Percentiles rank a stretch among this genome's conserved stretches.
These are phyloP conservation scores for Candida chilensis DNA, from an alignment of 805 yeast genomes.

Conservation along the genomic window DNA sequence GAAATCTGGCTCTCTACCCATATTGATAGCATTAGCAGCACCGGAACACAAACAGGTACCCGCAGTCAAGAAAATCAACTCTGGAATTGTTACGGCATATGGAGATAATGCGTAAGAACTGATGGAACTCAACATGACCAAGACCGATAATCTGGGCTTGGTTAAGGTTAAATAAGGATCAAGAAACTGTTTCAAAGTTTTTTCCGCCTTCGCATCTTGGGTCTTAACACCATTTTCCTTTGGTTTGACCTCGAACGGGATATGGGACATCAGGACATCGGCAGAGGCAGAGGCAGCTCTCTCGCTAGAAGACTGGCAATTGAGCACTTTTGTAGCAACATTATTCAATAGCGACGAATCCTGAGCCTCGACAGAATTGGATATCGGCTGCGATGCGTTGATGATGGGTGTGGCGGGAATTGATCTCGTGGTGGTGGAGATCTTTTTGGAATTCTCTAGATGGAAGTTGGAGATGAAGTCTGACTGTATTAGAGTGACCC, in stretches of 20 bases:
- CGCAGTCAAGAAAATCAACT: slow-evolving; percentile 61
- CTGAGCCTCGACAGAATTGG: neutral
- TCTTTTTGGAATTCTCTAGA: neutral
- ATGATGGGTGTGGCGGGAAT: slow-evolving; percentile 9
- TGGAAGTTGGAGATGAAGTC: slow-evolving; percentile 19
- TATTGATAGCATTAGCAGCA: slow-evolving; percentile 93
- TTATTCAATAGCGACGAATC: slow-evolving; percentile 14
- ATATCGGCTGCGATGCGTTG: neutral
- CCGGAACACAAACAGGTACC: slow-evolving; percentile 90
- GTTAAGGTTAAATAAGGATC: slow-evolving; percentile 73
- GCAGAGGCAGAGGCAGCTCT: neutral
- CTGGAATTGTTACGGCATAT: slow-evolving; percentile 60
- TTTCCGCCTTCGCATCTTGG: slow-evolving; percentile 11
- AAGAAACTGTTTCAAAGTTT: slow-evolving; percentile 24
- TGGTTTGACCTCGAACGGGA: slow-evolving; percentile 52
- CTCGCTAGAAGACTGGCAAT: slow-evolving; percentile 20
- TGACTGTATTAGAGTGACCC: slow-evolving; percentile 16
- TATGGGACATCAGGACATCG: slow-evolving; percentile 16
- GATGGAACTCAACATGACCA: slow-evolving; percentile 86
- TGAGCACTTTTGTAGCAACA: slow-evolving; percentile 33
- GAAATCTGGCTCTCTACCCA: slow-evolving; percentile 92
- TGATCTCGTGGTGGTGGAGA: slow-evolving; percentile 5
- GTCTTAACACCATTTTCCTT: slow-evolving; percentile 13
- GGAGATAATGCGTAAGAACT: slow-evolving; percentile 94
- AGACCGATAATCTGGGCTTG: slow-evolving; percentile 79